Base-by-base conservation (phyloP, 1,139 yeast species). In the Pichia sp. region DNA sequence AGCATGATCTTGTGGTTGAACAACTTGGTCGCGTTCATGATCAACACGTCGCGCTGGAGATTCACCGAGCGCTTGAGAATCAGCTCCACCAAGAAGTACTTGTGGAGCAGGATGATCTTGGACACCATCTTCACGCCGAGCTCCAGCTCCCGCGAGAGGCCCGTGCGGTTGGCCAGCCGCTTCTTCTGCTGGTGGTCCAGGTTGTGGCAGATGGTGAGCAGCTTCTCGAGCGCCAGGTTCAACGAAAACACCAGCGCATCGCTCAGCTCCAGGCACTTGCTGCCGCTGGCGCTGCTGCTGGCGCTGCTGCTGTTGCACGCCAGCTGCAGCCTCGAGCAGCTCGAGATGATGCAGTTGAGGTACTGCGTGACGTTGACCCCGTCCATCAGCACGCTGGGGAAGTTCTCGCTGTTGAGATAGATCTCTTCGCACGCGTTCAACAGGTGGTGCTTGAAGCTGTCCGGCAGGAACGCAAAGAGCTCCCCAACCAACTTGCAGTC, bases 31-130 rank as follows among this genome's bases (percentile, higher is more conserved):
- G 84, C 68, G 53, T 79, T 80, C 52, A 68, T 66, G 47, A 79
- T 67, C 55, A 81, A 76, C 3, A 65, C 63, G 50, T 75, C 72
- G 19, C 70, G 57, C 65, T 70, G 58, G 66, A 75, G n/a, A 64
- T 69, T 59, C 65, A 77, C 57, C 61, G 71, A 56, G 57, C 70
- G 48, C 68, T 65, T 47, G 71, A 72, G 51, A 5, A 70, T 66
- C 47, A 68, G 51, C 8, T 66, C 67, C 40, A 69, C 71, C 42
- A 58, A 67, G 60, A 55, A 72, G 5, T 71, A 66, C 63, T 79
- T 80, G 64, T 85, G 89, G 54, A 85, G 81, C 59, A 85, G 78
- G 36, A 85, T 69, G 10, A 85, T 79, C 59, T 85, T 75, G 54
- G 84, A 73, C 58, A 82, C 75, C 36, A 83, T 72, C 34, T 71